Conservation (phyloP, 192 early-diverging fungal genomes). For the Backusella morwellensis region DNA sequence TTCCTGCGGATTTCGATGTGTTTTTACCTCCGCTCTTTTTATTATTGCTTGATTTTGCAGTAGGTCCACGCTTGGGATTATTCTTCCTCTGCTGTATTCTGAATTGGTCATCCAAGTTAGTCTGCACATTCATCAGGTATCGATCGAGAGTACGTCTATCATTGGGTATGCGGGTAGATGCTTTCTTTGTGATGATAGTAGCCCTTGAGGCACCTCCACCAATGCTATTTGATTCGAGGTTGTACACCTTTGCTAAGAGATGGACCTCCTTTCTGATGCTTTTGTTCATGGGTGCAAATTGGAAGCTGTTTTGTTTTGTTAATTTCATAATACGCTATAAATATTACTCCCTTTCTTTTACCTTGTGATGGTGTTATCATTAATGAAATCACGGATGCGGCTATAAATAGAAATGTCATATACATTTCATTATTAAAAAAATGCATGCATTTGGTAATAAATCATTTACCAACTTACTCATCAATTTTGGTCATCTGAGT, state of each 20-base stretch:
- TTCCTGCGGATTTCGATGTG: neutral
- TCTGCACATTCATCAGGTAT: constrained; percentile 36
- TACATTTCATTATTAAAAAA: neutral
- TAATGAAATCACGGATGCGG: constrained; percentile 24
- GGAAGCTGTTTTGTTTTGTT: constrained; percentile 16
- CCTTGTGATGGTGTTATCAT: constrained; percentile 31
- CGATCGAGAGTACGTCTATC: constrained; percentile 42
- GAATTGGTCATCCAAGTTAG: constrained; percentile 23
- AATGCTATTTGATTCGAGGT: constrained; percentile 43
- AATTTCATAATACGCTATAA: neutral
- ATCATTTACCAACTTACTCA: neutral
- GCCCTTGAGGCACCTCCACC: constrained; percentile 37
- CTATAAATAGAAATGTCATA: neutral
- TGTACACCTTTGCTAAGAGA: constrained; percentile 43
- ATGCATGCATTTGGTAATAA: neutral
- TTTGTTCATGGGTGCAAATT: constrained; percentile 46
- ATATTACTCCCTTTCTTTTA: neutral
- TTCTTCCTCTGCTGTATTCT: neutral
- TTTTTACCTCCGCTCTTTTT: neutral
- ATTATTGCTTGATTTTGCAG: neutral
- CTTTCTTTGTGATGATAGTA: constrained; percentile 29
- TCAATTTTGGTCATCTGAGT: constrained; percentile 10
- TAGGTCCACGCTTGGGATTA: neutral
- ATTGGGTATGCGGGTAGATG: constrained; percentile 39
- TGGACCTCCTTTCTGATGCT: constrained; percentile 43